Evolutionary conservation across 805 yeast species (phyloP).

Genomic region (Yamadazyma laniorum): DNA sequence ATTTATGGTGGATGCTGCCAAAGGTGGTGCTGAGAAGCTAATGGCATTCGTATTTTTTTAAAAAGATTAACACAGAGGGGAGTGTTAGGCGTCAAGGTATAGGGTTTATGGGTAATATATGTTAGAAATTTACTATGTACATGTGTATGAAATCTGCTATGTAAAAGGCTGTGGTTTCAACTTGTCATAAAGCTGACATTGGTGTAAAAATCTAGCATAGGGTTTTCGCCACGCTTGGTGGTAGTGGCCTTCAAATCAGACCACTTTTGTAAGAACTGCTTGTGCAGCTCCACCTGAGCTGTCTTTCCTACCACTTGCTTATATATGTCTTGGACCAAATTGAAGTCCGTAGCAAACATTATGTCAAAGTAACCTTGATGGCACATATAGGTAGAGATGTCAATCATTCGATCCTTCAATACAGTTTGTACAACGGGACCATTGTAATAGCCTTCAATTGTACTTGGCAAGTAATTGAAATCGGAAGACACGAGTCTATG

Average conservation of each 20-base stretch:
- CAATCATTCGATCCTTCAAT: slow-evolving; percentile 62
- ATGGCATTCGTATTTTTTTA: slow-evolving; percentile 7
- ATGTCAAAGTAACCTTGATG: slow-evolving; percentile 84
- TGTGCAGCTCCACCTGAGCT: slow-evolving; percentile 54
- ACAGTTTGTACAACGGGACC: slow-evolving; percentile 83
- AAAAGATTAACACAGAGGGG: too few relatives aligned
- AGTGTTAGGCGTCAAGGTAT: too few relatives aligned
- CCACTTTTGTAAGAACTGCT: slow-evolving; percentile 66
- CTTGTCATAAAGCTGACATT: slow-evolving; percentile 64
- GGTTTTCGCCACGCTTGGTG: slow-evolving; percentile 78
- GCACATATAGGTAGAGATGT: slow-evolving; percentile 74
- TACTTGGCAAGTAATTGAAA: slow-evolving; percentile 50
- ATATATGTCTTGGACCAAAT: slow-evolving; percentile 59
- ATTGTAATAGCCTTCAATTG: slow-evolving; percentile 54
- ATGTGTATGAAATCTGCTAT: not conserved
- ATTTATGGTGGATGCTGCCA: slow-evolving; percentile 18
- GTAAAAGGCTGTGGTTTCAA: slow-evolving; percentile 1
- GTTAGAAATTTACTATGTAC: not conserved
- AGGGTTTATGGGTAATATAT: slow-evolving; percentile 1
- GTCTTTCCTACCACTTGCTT: slow-evolving; percentile 60
- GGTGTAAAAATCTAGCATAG: slow-evolving; percentile 72
- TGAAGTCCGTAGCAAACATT: slow-evolving; percentile 81
- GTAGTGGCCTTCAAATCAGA: slow-evolving; percentile 65
- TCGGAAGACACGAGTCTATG: slow-evolving; percentile 76
- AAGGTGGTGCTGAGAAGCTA: slow-evolving; percentile 26